Base-by-base conservation (phyloP, 2,329 filamentous ascomycete species). In the Basipetospora chlamydospora region DNA sequence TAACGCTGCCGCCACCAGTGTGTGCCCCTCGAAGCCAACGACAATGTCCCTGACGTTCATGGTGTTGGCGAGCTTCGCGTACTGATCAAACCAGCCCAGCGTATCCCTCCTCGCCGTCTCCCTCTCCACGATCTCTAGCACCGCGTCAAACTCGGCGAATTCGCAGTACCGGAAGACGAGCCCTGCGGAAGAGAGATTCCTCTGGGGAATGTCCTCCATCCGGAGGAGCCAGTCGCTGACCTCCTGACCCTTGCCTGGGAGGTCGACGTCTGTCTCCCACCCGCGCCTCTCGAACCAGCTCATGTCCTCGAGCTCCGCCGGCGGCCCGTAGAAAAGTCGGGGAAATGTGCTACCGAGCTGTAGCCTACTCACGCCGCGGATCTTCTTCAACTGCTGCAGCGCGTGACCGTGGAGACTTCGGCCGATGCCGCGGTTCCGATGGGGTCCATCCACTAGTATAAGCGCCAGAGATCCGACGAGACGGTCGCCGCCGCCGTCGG, bases 11-110 rank as follows among this genome's bases (percentile, higher is more conserved):
- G 69, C 69, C 13, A 74, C 58, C 31, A 76, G 60, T 2, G 47
- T 56, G 15, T 56, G 53, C 20, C 60, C 59, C 29, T 70, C 62
- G 12, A 70, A 46, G 2, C 63, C 70, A 16, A 75, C 43, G n/a
- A 76, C 48, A 35, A 77, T 61, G 43, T 75, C 67, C 32, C 58
- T 56, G 26, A 71, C 55, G 42, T 64, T 55, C 34, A 57, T 56
- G 6, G 63, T 61, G 42, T 64, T 59, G 30, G 60, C 60, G 8
- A 72, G 55, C 42, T 59, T 62, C 38, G 60, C 61, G 43, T 75
- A 77, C 45, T 73, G 67, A 45, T 76, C 70, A 44, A 66, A 73
- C 67, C 70, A 73, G 29, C 70, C 70, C 44, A 71, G 63, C 30
- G 61, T 58, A 23, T 60, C 56, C 41, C 66, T 63, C 33, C 55